Evolutionary conservation across 306 rosid genomes (phyloP).

Genomic region (Rosa lucieae): DNA sequence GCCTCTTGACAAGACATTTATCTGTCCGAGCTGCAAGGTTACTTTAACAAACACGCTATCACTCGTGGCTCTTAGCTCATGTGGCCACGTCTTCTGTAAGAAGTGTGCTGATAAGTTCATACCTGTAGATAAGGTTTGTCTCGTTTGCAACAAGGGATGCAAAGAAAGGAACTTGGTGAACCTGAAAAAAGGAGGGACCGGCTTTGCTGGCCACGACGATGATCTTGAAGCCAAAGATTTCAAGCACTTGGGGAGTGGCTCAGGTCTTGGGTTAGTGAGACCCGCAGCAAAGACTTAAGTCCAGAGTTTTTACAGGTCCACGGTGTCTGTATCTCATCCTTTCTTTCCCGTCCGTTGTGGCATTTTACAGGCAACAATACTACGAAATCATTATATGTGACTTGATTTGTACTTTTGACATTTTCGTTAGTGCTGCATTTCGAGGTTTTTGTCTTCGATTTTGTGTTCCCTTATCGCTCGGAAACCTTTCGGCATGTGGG

Average conservation of each 20-base stretch:
- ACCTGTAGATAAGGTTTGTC: conserved; percentile 89
- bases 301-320: not conserved
- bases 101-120: conserved; percentile 90
- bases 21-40: conserved; percentile 96
- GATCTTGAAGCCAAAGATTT: conserved; percentile 88
- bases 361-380: not conserved
- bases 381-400: not conserved
- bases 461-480: not conserved
- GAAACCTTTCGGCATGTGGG: conserved; percentile 9
- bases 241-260: conserved; percentile 97
- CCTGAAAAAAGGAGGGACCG: conserved; percentile 87
- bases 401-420: conserved; percentile 7
- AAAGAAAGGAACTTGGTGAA: conserved; percentile 79
- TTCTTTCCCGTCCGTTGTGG: not conserved
- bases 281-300: conserved; percentile 79
- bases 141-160: conserved; percentile 82
- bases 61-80: conserved; percentile 84
- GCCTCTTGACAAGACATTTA: conserved; percentile 54
- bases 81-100: conserved; percentile 94
- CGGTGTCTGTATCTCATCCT: not conserved
- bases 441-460: not conserved
- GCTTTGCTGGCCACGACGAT: conserved; percentile 84
- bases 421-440: not conserved
- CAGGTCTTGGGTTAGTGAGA: conserved; percentile 91
- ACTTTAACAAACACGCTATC: conserved; percentile 79